Evolutionary conservation across 2,329 filamentous ascomycete genomes (phyloP).

Genomic region (Cladosporium sp.): DNA sequence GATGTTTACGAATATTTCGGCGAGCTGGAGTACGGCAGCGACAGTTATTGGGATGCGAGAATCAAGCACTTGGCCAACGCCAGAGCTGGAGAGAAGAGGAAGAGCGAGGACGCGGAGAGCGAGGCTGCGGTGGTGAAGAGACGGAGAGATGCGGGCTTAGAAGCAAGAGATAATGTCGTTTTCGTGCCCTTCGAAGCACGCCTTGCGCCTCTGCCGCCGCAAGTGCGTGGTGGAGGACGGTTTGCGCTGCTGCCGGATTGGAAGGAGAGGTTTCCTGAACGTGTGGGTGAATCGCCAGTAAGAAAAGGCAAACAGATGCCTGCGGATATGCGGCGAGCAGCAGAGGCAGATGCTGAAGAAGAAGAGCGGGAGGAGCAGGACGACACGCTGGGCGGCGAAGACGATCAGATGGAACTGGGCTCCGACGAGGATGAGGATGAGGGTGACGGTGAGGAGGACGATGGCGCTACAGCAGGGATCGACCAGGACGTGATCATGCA

Average conservation of each 20-base stretch:
- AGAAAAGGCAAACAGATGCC: conserved; percentile 23
- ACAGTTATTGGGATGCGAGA: conserved; percentile 40
- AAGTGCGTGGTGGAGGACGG: conserved; percentile 26
- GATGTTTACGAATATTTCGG: conserved; percentile 47
- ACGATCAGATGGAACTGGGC: conserved; percentile 11
- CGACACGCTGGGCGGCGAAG: not conserved
- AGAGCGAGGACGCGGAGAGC: conserved; percentile 24
- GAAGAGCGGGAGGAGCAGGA: conserved; percentile 7
- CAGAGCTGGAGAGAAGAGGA: conserved; percentile 29
- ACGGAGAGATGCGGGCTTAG: conserved; percentile 15
- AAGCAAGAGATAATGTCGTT: conserved; percentile 21
- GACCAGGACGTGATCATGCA: conserved; percentile 37
- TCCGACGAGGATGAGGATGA: conserved; percentile 10
- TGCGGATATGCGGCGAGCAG: conserved; percentile 27
- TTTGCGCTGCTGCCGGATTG: conserved; percentile 44
- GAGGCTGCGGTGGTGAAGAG: conserved; percentile 11
- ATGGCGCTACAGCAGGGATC: conserved; percentile 24
- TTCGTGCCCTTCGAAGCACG: conserved; percentile 22
- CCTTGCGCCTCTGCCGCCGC: conserved; percentile 10
- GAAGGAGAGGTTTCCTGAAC: conserved; percentile 36
- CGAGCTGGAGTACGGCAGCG: conserved; percentile 46
- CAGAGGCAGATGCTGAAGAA: conserved; percentile 20
- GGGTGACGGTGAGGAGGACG: conserved; percentile 15
- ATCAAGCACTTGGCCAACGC: conserved; percentile 12
- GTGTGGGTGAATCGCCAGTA: conserved; percentile 16